Evolutionary conservation across 2,329 filamentous ascomycete species (phyloP).

Genomic region (Ophiocordyceps unilateralis): DNA sequence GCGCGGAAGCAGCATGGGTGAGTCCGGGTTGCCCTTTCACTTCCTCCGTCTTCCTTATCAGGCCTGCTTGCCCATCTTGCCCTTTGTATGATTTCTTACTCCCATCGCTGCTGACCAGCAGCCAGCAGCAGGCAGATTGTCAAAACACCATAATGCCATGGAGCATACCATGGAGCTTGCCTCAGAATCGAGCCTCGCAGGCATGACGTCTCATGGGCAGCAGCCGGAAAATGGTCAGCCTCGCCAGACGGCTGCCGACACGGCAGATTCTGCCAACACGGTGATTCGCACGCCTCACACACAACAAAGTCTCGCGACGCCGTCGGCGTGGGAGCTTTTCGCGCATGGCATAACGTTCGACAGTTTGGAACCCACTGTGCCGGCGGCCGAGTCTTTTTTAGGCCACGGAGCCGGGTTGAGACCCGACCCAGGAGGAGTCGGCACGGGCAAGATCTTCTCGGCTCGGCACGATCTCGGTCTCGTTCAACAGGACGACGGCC

Average conservation of each 20-base stretch:
- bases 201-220: neutral
- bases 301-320: slow-evolving; percentile 9
- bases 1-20: slow-evolving; percentile 9
- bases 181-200: too few relatives aligned
- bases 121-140: neutral
- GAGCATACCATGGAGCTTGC: neutral
- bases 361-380: slow-evolving; percentile 3
- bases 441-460: neutral
- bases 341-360: slow-evolving; percentile 15
- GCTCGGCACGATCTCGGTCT: too few relatives aligned
- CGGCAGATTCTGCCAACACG: slow-evolving; percentile 17
- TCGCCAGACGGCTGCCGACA: neutral
- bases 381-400: slow-evolving; percentile 18
- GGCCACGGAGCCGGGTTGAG: slow-evolving; percentile 7
- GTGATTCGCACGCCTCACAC: slow-evolving; percentile 18
- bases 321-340: slow-evolving; percentile 13
- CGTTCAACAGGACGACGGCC: neutral
- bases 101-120: neutral
- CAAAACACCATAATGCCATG: neutral
- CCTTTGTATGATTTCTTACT: neutral
- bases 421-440: slow-evolving; percentile 4
- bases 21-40: slow-evolving; percentile 3
- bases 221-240: too few relatives aligned
- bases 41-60: neutral
- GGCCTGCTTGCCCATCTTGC: neutral